phyloP scores from a whole-genome alignment of 768 basidiomycete genomes.

The Leccinum incarnatum region DNA sequence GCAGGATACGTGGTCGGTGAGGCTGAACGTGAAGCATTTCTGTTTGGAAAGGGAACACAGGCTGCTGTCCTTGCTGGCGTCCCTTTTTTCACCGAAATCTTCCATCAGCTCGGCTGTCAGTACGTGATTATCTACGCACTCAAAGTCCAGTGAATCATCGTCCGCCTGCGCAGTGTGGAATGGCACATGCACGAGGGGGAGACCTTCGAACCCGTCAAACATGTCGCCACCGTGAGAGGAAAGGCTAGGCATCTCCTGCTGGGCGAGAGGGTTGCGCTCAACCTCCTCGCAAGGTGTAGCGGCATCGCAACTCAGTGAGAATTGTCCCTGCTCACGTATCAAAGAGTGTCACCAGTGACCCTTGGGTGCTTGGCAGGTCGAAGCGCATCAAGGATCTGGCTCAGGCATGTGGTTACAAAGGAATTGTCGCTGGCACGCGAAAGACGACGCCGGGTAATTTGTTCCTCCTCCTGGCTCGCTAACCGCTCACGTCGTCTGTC shows the following conservation, averaged over 20 bases:
- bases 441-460: constrained; percentile 88
- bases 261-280: constrained; percentile 91
- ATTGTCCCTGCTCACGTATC: neutral
- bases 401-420: constrained; percentile 72
- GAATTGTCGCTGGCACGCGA: constrained; percentile 89
- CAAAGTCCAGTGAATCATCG: neutral
- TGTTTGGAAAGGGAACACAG: constrained; percentile 86
- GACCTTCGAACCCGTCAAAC: constrained; percentile 72
- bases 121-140: constrained; percentile 42
- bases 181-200: constrained; percentile 92
- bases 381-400: constrained; percentile 79
- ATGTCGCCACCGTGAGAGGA: constrained; percentile 89
- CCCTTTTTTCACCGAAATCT: constrained; percentile 94
- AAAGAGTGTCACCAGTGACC: neutral
- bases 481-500: constrained; percentile 8
- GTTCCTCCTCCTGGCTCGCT: neutral
- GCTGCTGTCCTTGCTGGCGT: constrained; percentile 85
- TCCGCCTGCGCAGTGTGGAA: constrained; percentile 60
- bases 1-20: constrained; percentile 97
- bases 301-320: constrained; percentile 93
- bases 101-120: constrained; percentile 86
- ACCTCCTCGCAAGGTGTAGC: constrained; percentile 90
- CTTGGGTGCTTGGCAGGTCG: constrained; percentile 53
- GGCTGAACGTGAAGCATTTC: constrained; percentile 76
- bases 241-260: constrained; percentile 84